phyloP scores from a whole-genome alignment of 2,329 filamentous ascomycete genomes.

The Hypomyces rosellus region DNA sequence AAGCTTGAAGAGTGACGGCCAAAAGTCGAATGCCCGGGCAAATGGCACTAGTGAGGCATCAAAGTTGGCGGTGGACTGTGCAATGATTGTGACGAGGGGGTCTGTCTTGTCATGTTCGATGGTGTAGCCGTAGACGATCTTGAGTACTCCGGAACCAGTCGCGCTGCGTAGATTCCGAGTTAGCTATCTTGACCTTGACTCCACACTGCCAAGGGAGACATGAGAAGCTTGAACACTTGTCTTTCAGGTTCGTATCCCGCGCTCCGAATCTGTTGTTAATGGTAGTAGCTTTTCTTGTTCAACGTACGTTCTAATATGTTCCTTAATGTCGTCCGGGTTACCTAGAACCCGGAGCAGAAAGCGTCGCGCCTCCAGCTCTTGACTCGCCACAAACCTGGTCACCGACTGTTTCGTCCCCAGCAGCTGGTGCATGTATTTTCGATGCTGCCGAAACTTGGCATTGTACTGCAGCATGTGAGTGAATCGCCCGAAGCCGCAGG shows the following conservation, averaged over 20 bases:
- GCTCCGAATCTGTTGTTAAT: background rate
- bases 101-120: background rate
- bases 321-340: background rate
- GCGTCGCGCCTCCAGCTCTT: background rate
- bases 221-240: background rate
- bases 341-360: background rate
- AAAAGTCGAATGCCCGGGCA: background rate
- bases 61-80: background rate
- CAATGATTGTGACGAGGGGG: background rate
- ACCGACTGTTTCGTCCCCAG: background rate
- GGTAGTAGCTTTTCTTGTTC: background rate
- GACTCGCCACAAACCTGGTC: constrained; percentile 14
- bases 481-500: background rate
- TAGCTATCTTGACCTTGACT: background rate
- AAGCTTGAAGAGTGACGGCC: background rate
- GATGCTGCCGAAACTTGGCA: background rate
- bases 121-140: background rate
- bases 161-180: background rate
- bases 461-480: background rate
- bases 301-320: constrained; percentile 2
- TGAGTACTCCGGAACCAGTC: background rate
- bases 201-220: background rate
- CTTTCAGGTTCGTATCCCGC: no score
- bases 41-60: background rate
- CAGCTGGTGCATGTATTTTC: background rate